These are phyloP conservation scores for Trichothecium roseum DNA, from an alignment of 2,329 filamentous ascomycete genomes.

Conservation along the genomic window DNA sequence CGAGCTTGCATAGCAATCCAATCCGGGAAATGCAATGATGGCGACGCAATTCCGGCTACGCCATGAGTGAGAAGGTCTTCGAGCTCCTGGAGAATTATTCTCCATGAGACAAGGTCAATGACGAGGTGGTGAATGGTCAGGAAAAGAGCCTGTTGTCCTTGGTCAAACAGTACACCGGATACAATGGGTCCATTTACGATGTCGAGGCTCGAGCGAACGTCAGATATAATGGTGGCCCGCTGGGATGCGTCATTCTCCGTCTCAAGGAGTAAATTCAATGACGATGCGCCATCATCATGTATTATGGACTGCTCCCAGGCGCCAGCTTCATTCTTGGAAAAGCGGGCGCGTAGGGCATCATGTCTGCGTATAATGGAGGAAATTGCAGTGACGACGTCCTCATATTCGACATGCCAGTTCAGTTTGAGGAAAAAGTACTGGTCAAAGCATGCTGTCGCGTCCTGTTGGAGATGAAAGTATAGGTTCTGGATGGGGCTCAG, in stretches of 20 bases:
- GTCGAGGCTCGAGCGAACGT: conserved; percentile 4
- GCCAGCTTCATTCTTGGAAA: background rate
- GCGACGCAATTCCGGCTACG: conserved; percentile 6
- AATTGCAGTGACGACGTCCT: background rate
- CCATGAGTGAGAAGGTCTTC: conserved; percentile 23
- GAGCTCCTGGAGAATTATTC: conserved; percentile 29
- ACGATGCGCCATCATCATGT: conserved; percentile 1
- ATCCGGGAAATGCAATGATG: conserved; percentile 18
- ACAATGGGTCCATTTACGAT: conserved; percentile 7
- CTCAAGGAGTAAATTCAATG: conserved; percentile 4
- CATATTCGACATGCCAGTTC: background rate
- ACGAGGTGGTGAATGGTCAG: conserved; percentile 25
- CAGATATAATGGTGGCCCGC: background rate
- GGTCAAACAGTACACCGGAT: conserved; percentile 5
- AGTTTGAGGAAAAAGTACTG: conserved; percentile 3
- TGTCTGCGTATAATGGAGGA: conserved; percentile 1
- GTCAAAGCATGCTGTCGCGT: conserved; percentile 1
- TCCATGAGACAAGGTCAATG: conserved; percentile 36
- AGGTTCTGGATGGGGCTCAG: conserved; percentile 4
- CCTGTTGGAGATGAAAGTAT: background rate
- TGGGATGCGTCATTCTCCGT: background rate
- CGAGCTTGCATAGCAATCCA: conserved; percentile 23
- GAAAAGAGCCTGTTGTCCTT: conserved; percentile 15
- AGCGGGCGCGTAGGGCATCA: conserved; percentile 7
- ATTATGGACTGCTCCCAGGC: conserved; percentile 5